Evolutionary conservation across 192 early-diverging fungal genomes (phyloP), one percentile per base, ranked within the genome.

Genomic region (Gamsiella multidivaricata): DNA sequence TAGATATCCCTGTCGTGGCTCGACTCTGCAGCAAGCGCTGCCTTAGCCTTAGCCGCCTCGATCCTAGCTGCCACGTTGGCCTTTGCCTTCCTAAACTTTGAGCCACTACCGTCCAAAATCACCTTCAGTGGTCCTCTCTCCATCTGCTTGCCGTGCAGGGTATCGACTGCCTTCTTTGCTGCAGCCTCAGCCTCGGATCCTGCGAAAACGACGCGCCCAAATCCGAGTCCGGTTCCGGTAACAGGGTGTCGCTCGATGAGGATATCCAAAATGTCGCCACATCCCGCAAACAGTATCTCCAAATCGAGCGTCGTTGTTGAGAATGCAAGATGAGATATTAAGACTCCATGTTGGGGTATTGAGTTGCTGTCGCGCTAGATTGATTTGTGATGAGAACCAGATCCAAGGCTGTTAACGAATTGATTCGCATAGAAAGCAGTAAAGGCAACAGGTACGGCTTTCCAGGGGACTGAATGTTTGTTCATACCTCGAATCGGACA

Each of bases 181-280:
- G 83, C 76, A 17, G 60, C 59, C 39, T 82, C 72, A 8, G 69
- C 83, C 31, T 65, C 70, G 28, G 71, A 57, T 52, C 56, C 74
- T 36, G 74, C 78, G 56, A 85, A 88, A 11, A 80, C 70, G 11
- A 86, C 82, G 11, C 69, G 78, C 26, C 82, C 87, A 29, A 88
- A 65, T 25, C 87, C 87, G 25, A 85, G 69, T 12, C 81, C 83
- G 15, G 69, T 65, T 17, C 83, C 83, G 3, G 85, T 83, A 18
- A 80, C 79, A 47, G 85, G 85, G 33, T 82, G 67, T 54, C 74
- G 76, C 60, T 88, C 83, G 53, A 88, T 80, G 20, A 81, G 54
- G n/a, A 84, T 82, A 49, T 71, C 65, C 31, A 81, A 59, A 26
- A 84, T 82, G 47, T 82, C 70, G 2, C 86, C 86, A 73, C 85